A percentile compares a stretch with the other conserved stretches of the same genome.
These are phyloP conservation scores for Fabrea salina DNA, from an alignment of 169 alveolate species.

Conservation along the genomic window DNA sequence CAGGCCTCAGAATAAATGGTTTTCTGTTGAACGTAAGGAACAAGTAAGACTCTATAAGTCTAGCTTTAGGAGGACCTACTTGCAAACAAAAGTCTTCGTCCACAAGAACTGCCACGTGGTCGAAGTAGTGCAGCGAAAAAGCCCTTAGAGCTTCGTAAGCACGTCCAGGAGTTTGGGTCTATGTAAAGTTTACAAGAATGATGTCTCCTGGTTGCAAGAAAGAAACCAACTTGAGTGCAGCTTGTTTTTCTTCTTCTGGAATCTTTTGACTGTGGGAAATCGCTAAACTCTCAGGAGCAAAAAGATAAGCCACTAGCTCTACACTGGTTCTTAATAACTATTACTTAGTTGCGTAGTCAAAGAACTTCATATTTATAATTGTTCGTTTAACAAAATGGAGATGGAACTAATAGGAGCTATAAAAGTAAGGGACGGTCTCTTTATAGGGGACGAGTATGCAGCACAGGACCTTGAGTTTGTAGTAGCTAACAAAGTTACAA, in stretches of 20 bases:
- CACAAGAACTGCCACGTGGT: slow-evolving; percentile 25
- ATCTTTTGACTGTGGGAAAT: not conserved
- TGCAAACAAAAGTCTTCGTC: slow-evolving; percentile 15
- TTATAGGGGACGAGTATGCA: slow-evolving; percentile 82
- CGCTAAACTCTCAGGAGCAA: slow-evolving; percentile 16
- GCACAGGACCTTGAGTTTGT: slow-evolving; percentile 83
- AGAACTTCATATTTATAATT: too few relatives aligned
- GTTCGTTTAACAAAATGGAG: slow-evolving; percentile 25
- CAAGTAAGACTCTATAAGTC: not conserved
- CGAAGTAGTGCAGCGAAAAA: not conserved
- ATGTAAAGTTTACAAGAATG: not conserved
- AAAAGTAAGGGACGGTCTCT: slow-evolving; percentile 83
- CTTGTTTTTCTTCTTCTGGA: not conserved
- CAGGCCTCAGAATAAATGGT: slow-evolving; percentile 4
- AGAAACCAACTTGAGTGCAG: not conserved
- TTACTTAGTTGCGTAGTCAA: too few relatives aligned
- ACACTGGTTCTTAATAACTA: too few relatives aligned
- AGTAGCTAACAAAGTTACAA: slow-evolving; percentile 82
- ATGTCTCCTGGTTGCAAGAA: slow-evolving; percentile 6
- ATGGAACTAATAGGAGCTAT: slow-evolving; percentile 74
- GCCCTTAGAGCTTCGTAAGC: slow-evolving; percentile 10
- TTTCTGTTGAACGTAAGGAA: not conserved
- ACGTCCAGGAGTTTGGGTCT: slow-evolving; percentile 17
- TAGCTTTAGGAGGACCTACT: slow-evolving; percentile 17
- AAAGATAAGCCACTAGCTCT: too few relatives aligned